phyloP scores from a whole-genome alignment of 2,329 filamentous ascomycete species.

The Bipolaris sorokiniana region DNA sequence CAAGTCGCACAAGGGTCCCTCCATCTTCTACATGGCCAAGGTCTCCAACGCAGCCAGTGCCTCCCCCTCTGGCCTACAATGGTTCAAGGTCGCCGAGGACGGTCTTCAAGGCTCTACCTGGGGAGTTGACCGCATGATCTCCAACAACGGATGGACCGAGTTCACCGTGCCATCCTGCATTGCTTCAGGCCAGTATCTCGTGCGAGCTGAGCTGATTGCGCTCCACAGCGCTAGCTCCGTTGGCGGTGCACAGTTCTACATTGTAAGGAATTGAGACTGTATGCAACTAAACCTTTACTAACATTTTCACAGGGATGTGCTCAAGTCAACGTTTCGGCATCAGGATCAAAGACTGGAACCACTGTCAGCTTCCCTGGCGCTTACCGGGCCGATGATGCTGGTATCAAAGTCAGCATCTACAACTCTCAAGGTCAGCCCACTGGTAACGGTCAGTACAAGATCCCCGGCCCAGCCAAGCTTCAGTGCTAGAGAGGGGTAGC shows the following conservation, averaged over 20 bases:
- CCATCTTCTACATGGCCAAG: conserved; percentile 50
- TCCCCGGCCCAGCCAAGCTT: conserved; percentile 59
- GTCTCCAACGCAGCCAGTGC: conserved; percentile 50
- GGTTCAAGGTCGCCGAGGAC: conserved; percentile 53
- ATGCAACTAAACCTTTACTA: neutral
- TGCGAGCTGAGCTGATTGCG: conserved; percentile 55
- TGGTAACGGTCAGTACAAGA: conserved; percentile 51
- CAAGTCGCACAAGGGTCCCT: conserved; percentile 55
- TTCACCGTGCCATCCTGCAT: conserved; percentile 48
- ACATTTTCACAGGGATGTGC: conserved; percentile 33
- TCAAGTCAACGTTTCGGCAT: conserved; percentile 44
- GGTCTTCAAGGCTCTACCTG: conserved; percentile 52
- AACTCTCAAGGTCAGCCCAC: conserved; percentile 27
- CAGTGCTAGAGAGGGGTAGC: conserved; percentile 50
- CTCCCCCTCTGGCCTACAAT: conserved; percentile 48
- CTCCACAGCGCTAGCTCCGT: conserved; percentile 47
- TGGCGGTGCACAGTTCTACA: conserved; percentile 53
- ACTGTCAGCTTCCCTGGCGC: conserved; percentile 47
- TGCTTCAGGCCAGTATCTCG: conserved; percentile 50
- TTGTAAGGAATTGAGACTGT: conserved; percentile 8
- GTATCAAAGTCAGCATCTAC: conserved; percentile 43
- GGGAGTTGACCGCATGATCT: conserved; percentile 59
- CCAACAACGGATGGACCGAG: conserved; percentile 54
- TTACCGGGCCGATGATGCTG: conserved; percentile 39
- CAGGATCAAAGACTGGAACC: conserved; percentile 23